Evolutionary conservation across 148 eudicot species (phyloP).

Genomic region (Rhododendron kiyosumense): DNA sequence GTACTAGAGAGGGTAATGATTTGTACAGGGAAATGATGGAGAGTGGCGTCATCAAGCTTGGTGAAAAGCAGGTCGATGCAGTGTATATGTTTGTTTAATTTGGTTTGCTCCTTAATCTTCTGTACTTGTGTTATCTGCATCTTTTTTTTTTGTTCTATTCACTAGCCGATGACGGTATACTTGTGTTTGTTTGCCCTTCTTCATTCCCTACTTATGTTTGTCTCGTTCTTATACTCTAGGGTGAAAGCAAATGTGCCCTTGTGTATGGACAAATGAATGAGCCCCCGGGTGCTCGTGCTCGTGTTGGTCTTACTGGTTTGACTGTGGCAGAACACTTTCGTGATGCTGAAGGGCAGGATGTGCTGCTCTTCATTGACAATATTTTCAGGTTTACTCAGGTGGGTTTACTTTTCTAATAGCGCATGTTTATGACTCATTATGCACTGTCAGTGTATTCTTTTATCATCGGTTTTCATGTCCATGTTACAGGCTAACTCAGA

Average conservation of each 20-base stretch:
- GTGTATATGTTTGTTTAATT: not conserved
- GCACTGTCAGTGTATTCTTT: not conserved
- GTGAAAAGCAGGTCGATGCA: slow-evolving; percentile 70
- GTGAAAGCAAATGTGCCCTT: slow-evolving; percentile 94
- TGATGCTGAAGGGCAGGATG: slow-evolving; percentile 99
- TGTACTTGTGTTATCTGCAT: not conserved
- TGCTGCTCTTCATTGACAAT: slow-evolving; percentile 94
- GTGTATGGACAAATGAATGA: slow-evolving; percentile 98
- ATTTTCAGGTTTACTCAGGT: slow-evolving; percentile 98
- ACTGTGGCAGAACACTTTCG: slow-evolving; percentile 88
- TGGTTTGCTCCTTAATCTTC: not conserved
- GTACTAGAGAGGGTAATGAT: slow-evolving; percentile 96
- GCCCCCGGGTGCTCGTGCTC: slow-evolving; percentile 99
- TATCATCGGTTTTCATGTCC: not conserved
- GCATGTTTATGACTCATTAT: not conserved
- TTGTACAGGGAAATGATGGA: slow-evolving; percentile 97
- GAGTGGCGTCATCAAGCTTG: slow-evolving; percentile 99
- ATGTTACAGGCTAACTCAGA: slow-evolving; percentile 80
- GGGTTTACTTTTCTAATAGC: not conserved
- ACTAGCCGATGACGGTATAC: too few species aligned
- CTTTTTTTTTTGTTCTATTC: not conserved
- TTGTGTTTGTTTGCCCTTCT: not conserved
- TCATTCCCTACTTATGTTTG: not conserved
- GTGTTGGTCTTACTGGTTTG: slow-evolving; percentile 96
- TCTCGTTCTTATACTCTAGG: slow-evolving; percentile 14